Evolutionary conservation across 305 asterid species (phyloP).

Genomic region (Fraxinus floribunda): DNA sequence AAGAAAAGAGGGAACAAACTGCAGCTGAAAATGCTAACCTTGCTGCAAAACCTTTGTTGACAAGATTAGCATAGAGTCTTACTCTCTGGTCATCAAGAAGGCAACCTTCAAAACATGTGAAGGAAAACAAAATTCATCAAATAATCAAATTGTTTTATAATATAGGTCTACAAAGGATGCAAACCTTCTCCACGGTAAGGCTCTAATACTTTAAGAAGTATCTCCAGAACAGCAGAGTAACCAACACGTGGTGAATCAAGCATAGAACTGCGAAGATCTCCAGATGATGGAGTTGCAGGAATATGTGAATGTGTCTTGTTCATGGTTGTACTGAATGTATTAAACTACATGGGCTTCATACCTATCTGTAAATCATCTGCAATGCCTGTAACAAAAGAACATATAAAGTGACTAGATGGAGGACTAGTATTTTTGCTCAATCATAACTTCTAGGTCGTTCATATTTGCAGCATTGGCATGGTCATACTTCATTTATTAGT

Average conservation of each 20-base stretch:
- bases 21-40: constrained; percentile 97
- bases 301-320: constrained; percentile 36
- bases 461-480: constrained; percentile 7
- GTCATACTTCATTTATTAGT: constrained; percentile 12
- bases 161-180: constrained; percentile 25
- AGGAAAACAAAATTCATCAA: constrained; percentile 29
- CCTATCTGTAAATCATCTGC: constrained; percentile 90
- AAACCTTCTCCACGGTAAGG: constrained; percentile 92
- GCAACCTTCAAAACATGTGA: constrained; percentile 57
- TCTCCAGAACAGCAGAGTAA: constrained; percentile 90
- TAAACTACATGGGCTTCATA: constrained; percentile 87
- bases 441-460: constrained; percentile 8
- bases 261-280: constrained; percentile 95
- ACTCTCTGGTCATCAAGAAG: constrained; percentile 83
- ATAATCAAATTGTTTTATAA: constrained; percentile 14
- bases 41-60: constrained; percentile 53
- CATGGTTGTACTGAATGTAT: constrained; percentile 48
- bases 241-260: constrained; percentile 74
- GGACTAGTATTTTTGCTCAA: constrained; percentile 15
- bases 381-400: constrained; percentile 58
- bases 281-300: constrained; percentile 72
- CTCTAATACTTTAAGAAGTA: constrained; percentile 97
- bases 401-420: constrained; percentile 21
- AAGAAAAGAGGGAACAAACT: too few relatives aligned
- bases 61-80: constrained; percentile 67